phyloP scores from a whole-genome alignment of 164 flowering plant genomes.

The Pachysandra terminalis region DNA sequence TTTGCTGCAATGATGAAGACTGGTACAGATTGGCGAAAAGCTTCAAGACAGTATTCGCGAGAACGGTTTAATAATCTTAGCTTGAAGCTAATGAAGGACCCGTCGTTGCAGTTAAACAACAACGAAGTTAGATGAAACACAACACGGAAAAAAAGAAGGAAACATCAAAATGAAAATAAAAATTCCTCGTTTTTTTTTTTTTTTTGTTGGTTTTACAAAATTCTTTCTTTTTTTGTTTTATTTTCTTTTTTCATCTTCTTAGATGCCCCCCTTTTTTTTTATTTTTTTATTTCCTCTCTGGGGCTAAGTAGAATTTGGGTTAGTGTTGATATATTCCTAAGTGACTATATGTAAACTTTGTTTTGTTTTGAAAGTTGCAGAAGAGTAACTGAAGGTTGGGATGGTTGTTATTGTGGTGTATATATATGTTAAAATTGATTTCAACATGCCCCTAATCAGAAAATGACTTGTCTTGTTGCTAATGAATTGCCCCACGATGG shows the following conservation, averaged over 20 bases:
- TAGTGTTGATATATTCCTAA: too few relatives aligned
- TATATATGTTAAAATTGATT: too few relatives aligned
- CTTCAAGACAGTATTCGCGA: constrained; percentile 79
- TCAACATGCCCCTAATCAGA: too few relatives aligned
- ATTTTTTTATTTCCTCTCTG: neutral
- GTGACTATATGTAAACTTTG: too few relatives aligned
- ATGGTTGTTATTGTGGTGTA: too few relatives aligned
- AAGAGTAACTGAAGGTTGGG: too few relatives aligned
- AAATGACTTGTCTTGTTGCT: too few relatives aligned
- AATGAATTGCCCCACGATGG: too few relatives aligned
- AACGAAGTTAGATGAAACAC: constrained; percentile 29
- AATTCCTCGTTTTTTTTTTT: neutral
- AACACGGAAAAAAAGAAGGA: neutral
- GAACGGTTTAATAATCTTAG: constrained; percentile 76
- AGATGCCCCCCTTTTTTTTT: too few relatives aligned
- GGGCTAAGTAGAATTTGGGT: neutral
- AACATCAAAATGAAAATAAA: neutral
- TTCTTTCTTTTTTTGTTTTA: constrained; percentile 6
- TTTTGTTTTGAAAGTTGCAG: too few relatives aligned
- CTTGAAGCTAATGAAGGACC: constrained; percentile 60
- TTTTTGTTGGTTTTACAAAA: constrained; percentile 7
- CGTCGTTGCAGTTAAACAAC: constrained; percentile 43
- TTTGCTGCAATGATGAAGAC: constrained; percentile 87
- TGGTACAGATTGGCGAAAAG: constrained; percentile 93
- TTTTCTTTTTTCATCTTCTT: too few relatives aligned